phyloP scores from a whole-genome alignment of 805 yeast species.

The Pichia exigua region DNA sequence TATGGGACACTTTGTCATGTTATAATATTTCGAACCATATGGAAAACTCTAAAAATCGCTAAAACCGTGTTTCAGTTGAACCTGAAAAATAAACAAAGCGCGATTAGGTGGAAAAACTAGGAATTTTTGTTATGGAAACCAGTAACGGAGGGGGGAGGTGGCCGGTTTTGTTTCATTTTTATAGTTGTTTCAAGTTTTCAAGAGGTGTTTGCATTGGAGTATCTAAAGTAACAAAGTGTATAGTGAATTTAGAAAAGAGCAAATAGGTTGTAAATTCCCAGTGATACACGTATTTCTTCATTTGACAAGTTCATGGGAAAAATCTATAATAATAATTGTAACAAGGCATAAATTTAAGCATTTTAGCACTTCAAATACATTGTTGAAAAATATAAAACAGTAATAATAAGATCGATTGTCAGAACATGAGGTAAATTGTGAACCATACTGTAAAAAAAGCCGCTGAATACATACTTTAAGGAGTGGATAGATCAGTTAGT shows the following conservation, averaged over 20 bases:
- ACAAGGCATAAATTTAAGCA: too few species aligned
- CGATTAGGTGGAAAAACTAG: background rate
- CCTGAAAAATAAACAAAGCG: background rate
- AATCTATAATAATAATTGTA: too few species aligned
- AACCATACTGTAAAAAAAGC: too few species aligned
- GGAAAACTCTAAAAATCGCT: background rate
- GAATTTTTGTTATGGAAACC: background rate
- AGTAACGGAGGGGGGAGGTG: background rate
- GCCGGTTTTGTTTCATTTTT: background rate
- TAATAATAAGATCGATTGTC: background rate
- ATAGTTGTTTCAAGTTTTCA: background rate
- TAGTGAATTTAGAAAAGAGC: too few species aligned
- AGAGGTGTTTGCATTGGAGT: background rate
- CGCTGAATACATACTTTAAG: background rate
- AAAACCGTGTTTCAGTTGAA: background rate
- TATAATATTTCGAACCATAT: too few species aligned
- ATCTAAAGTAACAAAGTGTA: too few species aligned
- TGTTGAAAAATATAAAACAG: background rate
- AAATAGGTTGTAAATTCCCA: too few species aligned
- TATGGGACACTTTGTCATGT: too few species aligned
- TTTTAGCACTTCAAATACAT: too few species aligned
- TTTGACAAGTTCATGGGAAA: too few species aligned
- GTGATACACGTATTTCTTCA: too few species aligned
- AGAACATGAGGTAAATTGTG: background rate
- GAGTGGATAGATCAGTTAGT: background rate